Conservation (phyloP, 805 yeast genomes). For the Wickerhamiella vanderwaltii region DNA sequence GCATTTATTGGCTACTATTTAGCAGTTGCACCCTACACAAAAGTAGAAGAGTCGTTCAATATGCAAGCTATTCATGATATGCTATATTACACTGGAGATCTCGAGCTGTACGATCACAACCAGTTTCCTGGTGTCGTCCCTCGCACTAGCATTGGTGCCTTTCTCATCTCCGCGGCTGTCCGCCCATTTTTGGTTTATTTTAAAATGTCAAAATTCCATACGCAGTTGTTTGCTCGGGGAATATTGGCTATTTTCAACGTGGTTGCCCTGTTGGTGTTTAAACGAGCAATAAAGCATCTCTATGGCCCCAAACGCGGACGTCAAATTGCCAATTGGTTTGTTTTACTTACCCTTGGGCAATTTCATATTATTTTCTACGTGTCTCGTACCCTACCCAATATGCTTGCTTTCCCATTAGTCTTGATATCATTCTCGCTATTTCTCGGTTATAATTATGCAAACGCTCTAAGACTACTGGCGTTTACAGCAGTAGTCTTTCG, state of each 20-base stretch:
- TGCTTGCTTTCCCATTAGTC: constrained; percentile 62
- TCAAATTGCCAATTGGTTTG: constrained; percentile 38
- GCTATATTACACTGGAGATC: constrained; percentile 45
- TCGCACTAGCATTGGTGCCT: constrained; percentile 66
- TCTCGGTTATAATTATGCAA: constrained; percentile 37
- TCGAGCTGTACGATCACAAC: constrained; percentile 52
- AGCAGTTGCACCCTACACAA: constrained; percentile 62
- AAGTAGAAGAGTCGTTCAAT: constrained; percentile 90
- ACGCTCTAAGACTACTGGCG: constrained; percentile 42
- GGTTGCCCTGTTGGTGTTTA: constrained; percentile 38
- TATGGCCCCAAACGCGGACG: constrained; percentile 18
- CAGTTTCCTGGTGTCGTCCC: constrained; percentile 85
- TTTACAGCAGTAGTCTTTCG: constrained; percentile 60
- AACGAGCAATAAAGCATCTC: constrained; percentile 29
- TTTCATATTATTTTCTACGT: constrained; percentile 73
- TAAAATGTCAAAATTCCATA: constrained; percentile 33
- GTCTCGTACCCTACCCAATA: constrained; percentile 80
- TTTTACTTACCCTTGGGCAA: constrained; percentile 47
- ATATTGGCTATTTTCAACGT: constrained; percentile 54
- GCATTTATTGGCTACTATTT: constrained; percentile 39
- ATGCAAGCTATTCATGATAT: constrained; percentile 83
- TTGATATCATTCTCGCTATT: constrained; percentile 41
- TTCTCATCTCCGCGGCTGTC: constrained; percentile 38
- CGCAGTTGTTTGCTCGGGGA: constrained; percentile 46
- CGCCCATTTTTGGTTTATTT: constrained; percentile 25